A percentile compares a stretch with the other conserved stretches of the same genome.
Conservation (phyloP, 2,329 filamentous ascomycete genomes). For the Sporothrix variecibatus region DNA sequence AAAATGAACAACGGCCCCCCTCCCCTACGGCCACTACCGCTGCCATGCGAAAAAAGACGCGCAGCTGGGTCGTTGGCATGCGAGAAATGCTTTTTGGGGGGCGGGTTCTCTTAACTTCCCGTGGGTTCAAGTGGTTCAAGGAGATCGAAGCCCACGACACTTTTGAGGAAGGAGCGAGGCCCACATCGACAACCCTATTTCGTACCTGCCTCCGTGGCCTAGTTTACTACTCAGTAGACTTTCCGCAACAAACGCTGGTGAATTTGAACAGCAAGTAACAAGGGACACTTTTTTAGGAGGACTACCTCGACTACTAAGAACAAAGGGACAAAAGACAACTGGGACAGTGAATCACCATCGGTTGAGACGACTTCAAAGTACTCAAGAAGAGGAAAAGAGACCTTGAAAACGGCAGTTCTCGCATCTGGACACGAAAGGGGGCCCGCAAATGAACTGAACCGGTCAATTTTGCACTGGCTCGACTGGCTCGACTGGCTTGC, state of each 20-base stretch:
- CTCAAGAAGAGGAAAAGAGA: neutral
- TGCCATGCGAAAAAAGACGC: neutral
- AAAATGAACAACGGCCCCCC: neutral
- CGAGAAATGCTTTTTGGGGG: neutral
- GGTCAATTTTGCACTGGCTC: neutral
- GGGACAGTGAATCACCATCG: neutral
- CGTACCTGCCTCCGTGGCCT: neutral
- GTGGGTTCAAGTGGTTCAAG: neutral
- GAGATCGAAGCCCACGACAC: neutral
- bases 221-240: neutral
- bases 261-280: neutral
- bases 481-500: neutral
- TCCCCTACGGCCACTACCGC: conserved; percentile 11
- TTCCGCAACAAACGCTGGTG: neutral
- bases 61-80: neutral
- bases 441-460: neutral
- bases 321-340: neutral
- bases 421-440: neutral
- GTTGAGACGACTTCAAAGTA: neutral
- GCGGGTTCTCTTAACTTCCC: neutral
- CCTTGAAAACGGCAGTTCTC: neutral
- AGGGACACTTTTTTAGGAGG: neutral
- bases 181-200: neutral
- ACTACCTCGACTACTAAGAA: neutral
- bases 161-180: neutral